Evolutionary conservation across 257 asterid species (phyloP), one percentile per base, ranked within the genome.

Genomic region (Solanum appendiculatum): DNA sequence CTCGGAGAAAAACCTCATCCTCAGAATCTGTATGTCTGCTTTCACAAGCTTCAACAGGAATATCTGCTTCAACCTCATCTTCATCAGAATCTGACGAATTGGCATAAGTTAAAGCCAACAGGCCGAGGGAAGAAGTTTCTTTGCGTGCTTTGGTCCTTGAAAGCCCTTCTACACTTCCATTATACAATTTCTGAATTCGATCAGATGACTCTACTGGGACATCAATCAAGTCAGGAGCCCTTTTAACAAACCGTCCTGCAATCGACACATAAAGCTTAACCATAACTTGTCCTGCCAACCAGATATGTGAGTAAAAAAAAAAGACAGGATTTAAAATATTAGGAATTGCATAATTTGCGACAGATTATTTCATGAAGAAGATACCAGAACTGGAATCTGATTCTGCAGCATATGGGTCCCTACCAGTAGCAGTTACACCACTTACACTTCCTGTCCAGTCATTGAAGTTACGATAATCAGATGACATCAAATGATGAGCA

Each of bases 91-190:
- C 99, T 2, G 98, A 97, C 75, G 96, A 92, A 92, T 90, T 83
- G n/a, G 94, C 96, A 87, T 97, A 97, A 39, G 94, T 81, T 91
- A 95, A 93, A 88, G 99, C 99, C 88, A 97, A 88, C 85, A 97
- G 90, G 87, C 97, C 95, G 60, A 97, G 99, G 56, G 99, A 92
- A 10, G 99, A 95, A 34, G 94, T 91, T 84, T 84, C 97, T 66
- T 91, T 92, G 33, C 48, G 82, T 72, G 87, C 83, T 75, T 89
- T 89, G 46, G 72, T 86, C 89, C 86, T 84, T 44, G 97, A 88
- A 88, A 88, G 89, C 87, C 87, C 60, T 46, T 69, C 93, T 44
- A 44, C 85, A 14, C 85, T 91, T 46, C 87, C 92, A 84, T 87
- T 88, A 88, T 88, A 91, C 66, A 89, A 44, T 44, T 88, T 40